Conservation (phyloP, 1,139 yeast species). For the Yamadazyma oceani region DNA sequence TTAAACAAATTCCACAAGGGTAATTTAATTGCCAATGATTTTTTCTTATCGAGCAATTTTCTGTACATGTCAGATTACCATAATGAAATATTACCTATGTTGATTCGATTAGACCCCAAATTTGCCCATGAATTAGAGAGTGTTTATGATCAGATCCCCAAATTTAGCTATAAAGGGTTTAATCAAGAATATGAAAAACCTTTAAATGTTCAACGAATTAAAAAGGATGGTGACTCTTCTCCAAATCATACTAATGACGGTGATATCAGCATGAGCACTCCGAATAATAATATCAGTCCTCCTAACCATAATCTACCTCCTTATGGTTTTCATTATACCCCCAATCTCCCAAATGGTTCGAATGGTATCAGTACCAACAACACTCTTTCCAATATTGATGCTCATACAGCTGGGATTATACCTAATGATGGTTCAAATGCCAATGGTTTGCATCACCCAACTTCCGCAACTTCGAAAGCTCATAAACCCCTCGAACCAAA, state of each 20-base stretch:
- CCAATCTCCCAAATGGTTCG: neutral
- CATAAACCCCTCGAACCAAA: neutral
- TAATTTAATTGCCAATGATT: slow-evolving; percentile 37
- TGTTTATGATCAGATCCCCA: slow-evolving; percentile 33
- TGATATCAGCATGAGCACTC: neutral
- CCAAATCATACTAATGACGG: neutral
- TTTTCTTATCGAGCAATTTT: slow-evolving; percentile 37
- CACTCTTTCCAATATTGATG: slow-evolving; percentile 1
- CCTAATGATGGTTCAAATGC: slow-evolving; percentile 1
- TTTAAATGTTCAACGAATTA: slow-evolving; percentile 14
- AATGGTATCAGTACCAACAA: neutral
- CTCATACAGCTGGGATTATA: slow-evolving; percentile 1
- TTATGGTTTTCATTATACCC: slow-evolving; percentile 1
- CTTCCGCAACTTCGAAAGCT: neutral
- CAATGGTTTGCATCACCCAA: neutral
- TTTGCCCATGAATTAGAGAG: slow-evolving; percentile 34
- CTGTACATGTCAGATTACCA: slow-evolving; percentile 41
- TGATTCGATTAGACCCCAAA: slow-evolving; percentile 28
- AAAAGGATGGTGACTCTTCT: slow-evolving; percentile 2
- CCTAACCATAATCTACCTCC: slow-evolving; percentile 1
- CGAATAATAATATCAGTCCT: neutral
- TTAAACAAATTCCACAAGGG: slow-evolving; percentile 35
- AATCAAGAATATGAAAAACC: slow-evolving; percentile 31
- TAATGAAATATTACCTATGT: slow-evolving; percentile 37
- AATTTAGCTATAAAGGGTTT: slow-evolving; percentile 35